phyloP scores from a whole-genome alignment of 306 rosid genomes.

The Gleditsia sinensis region DNA sequence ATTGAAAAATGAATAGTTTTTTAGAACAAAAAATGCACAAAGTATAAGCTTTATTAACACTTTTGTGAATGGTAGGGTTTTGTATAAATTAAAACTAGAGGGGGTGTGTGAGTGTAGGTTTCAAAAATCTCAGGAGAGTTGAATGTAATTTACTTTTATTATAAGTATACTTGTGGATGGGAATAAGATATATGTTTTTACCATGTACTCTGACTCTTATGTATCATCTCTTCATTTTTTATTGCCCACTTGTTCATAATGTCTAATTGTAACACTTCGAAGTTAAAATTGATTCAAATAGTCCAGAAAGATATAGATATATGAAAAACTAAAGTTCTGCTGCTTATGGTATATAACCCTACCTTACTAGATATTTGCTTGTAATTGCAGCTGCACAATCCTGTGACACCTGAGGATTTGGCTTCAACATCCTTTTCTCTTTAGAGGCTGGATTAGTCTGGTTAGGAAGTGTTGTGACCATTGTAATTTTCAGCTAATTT shows the following conservation, averaged over 20 bases:
- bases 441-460: conserved; percentile 39
- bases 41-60: no score
- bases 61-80: no score
- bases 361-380: conserved; percentile 27
- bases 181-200: not conserved
- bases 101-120: no score
- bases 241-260: not conserved
- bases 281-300: not conserved
- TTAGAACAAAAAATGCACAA: no score
- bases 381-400: conserved; percentile 74
- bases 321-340: not conserved
- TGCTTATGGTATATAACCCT: not conserved
- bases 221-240: not conserved
- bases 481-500: conserved; percentile 18
- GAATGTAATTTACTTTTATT: no score
- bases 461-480: not conserved
- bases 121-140: no score
- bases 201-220: not conserved
- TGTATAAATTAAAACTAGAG: no score
- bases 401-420: conserved; percentile 79
- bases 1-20: no score
- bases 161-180: not conserved
- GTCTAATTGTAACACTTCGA: conserved; percentile 1
- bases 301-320: not conserved
- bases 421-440: conserved; percentile 56